Evolutionary conservation across 2,329 filamentous ascomycete genomes (phyloP), one percentile per base, ranked within the genome.

Genomic region (Cercospora citrullina): DNA sequence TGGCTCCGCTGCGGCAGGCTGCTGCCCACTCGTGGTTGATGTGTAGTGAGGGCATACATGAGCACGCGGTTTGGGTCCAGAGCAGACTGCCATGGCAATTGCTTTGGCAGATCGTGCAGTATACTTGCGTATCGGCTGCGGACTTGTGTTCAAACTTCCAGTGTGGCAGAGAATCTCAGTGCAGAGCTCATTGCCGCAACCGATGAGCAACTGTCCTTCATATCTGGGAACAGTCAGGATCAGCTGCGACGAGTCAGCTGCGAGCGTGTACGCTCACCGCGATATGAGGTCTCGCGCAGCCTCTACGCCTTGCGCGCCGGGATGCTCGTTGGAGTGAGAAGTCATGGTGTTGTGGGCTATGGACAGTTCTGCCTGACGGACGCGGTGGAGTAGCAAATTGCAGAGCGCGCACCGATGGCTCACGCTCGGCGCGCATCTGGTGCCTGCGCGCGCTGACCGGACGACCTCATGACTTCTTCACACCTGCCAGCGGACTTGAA

Each of bases 101-200:
- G 90, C 91, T 72, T 92, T 87, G 3, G 93, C 93, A 74, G 92
- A 96, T 30, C 92, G 87, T 10, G 89, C 85, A 65, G 89, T 96
- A 76, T 93, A 95, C 76, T 88, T 86, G 67, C 93, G 89, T 72
- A 93, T 85, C 2, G 92, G 91, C 0, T 85, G 85, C 30, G 87
- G 85, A 48, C 61, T 70, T 23, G 88, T 81, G 69, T 91, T 87
- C 77, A 86, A 89, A 53, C 91, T 87, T 74, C 87, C 93, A 66
- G 90, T 93, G 75, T 92, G 90, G 81, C 93, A 97, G 16, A 91
- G 92, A 9, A 90, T 79, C 1, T 89, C 93, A 23, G 81, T 83
- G 79, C 93, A 97, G 45, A 84, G 82, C 48, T 83, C 81, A 70
- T 86, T 85, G 64, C 87, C 86, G 76, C 93, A 97, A 69, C 93